phyloP scores from a whole-genome alignment of 2,329 filamentous ascomycete genomes.

The Cercospora nicotianae region DNA sequence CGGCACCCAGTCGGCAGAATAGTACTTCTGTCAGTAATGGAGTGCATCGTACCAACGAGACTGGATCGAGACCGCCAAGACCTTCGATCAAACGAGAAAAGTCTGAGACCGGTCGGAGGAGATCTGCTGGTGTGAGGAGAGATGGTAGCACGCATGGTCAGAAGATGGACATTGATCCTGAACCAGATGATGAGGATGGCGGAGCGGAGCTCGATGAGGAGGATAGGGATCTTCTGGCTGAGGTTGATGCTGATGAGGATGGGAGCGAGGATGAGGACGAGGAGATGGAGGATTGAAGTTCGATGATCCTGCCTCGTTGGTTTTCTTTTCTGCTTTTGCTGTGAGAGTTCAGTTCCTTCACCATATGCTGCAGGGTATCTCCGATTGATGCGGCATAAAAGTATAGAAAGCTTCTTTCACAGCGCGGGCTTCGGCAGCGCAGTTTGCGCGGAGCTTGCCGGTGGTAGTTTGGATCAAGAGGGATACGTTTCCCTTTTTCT shows the following conservation, averaged over 20 bases:
- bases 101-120: neutral
- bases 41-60: constrained; percentile 19
- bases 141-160: constrained; percentile 18
- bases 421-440: neutral
- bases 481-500: neutral
- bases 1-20: constrained; percentile 18
- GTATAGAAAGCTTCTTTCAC: neutral
- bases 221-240: constrained; percentile 41
- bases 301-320: neutral
- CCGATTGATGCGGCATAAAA: neutral
- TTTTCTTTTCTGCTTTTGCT: neutral
- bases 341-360: neutral
- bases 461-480: neutral
- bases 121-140: constrained; percentile 25
- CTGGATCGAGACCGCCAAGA: constrained; percentile 12
- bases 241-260: constrained; percentile 42
- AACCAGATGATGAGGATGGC: constrained; percentile 32
- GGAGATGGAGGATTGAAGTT: constrained; percentile 29
- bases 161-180: constrained; percentile 29
- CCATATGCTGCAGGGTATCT: neutral
- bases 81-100: constrained; percentile 8
- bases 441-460: neutral
- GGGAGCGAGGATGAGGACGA: constrained; percentile 40
- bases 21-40: constrained; percentile 11
- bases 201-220: constrained; percentile 41